Evolutionary conservation across 169 alveolate genomes (phyloP).

Genomic region (Plasmodium berghei): DNA sequence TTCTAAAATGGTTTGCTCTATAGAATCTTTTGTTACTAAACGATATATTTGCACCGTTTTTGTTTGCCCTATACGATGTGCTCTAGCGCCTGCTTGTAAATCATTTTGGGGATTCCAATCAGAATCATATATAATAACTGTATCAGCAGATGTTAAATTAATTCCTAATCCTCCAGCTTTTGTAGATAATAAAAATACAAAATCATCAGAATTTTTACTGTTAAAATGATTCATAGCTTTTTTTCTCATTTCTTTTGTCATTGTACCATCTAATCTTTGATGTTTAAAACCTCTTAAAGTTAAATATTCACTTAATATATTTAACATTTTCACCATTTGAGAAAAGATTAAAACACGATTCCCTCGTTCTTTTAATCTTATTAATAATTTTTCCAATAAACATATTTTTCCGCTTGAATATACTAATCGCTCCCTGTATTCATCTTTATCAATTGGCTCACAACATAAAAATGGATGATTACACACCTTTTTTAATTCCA

Average conservation of each 20-base stretch:
- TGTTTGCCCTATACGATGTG: constrained; percentile 99
- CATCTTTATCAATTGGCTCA: constrained; percentile 92
- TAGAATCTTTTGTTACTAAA: constrained; percentile 95
- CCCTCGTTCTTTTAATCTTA: constrained; percentile 93
- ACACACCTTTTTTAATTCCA: constrained; percentile 98
- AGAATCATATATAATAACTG: constrained; percentile 95
- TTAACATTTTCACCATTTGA: constrained; percentile 97
- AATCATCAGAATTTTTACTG: constrained; percentile 93
- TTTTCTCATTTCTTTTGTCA: constrained; percentile 97
- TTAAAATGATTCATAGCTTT: constrained; percentile 97
- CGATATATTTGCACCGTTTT: constrained; percentile 96
- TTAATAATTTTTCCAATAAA: constrained; percentile 94
- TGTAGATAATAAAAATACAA: constrained; percentile 97
- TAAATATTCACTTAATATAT: constrained; percentile 97
- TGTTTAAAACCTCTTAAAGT: constrained; percentile 94
- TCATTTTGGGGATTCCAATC: constrained; percentile 99
- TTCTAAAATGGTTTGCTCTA: constrained; percentile 98
- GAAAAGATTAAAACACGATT: constrained; percentile 96
- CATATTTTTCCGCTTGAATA: constrained; percentile 95
- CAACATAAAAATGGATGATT: constrained; percentile 98
- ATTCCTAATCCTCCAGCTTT: constrained; percentile 98
- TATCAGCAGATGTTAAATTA: constrained; percentile 96
- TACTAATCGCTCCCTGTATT: constrained; percentile 89
- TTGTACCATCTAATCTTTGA: constrained; percentile 98
- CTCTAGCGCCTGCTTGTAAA: constrained; percentile 99